Conservation (phyloP, 164 flowering plant species). For the Cinnamomum chago region DNA sequence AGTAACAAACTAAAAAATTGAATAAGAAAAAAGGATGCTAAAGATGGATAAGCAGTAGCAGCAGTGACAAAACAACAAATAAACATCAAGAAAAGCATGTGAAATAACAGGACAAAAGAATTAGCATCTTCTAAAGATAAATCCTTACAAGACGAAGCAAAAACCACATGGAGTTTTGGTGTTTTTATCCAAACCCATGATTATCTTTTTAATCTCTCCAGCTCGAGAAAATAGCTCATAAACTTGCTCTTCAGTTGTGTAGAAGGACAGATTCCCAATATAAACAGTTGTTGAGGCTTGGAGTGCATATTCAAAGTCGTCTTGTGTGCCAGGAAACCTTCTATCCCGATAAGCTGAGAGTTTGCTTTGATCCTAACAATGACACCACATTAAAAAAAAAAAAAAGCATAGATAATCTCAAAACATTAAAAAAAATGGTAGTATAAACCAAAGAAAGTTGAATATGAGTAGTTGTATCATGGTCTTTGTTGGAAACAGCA, state of each 20-base stretch:
- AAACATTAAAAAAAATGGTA: not conserved
- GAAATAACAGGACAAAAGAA: too few relatives aligned
- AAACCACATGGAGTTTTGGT: constrained; percentile 96
- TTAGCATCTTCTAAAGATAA: too few relatives aligned
- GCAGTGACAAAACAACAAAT: too few relatives aligned
- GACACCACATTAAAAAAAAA: not conserved
- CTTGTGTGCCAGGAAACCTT: constrained; percentile 87
- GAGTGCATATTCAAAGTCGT: constrained; percentile 82
- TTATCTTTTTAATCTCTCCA: constrained; percentile 89
- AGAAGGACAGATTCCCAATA: constrained; percentile 92
- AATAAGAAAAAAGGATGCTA: too few relatives aligned
- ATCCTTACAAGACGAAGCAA: constrained; percentile 80
- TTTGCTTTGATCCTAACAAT: constrained; percentile 63
- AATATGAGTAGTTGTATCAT: not conserved
- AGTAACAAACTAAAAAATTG: too few relatives aligned
- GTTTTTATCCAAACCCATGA: constrained; percentile 98
- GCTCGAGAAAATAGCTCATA: constrained; percentile 92
- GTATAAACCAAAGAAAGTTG: not conserved
- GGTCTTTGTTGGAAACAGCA: not conserved
- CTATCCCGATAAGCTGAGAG: constrained; percentile 87
- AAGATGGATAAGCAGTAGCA: too few relatives aligned
- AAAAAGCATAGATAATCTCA: not conserved
- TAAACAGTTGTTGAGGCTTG: constrained; percentile 68
- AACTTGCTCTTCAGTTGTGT: constrained; percentile 95
- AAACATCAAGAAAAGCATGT: too few relatives aligned